phyloP scores from a whole-genome alignment of 1,284 basidiomycete species.

The Ustilago nuda region DNA sequence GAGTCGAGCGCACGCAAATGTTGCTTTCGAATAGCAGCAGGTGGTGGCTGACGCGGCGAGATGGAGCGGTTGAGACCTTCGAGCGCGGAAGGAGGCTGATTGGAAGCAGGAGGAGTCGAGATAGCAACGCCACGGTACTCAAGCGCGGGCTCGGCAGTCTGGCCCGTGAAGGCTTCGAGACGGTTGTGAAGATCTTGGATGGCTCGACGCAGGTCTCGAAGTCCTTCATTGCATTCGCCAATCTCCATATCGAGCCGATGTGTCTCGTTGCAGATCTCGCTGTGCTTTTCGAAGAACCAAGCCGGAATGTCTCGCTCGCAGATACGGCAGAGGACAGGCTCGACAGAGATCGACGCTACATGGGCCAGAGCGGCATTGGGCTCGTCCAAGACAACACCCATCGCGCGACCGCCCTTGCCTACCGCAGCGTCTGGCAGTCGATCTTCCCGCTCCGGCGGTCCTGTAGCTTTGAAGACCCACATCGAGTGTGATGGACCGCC shows the following conservation, averaged over 20 bases:
- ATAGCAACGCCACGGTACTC: conserved; percentile 87
- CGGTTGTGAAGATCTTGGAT: conserved; percentile 67
- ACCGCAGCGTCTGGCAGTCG: conserved; percentile 41
- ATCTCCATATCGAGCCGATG: conserved; percentile 97
- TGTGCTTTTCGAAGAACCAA: conserved; percentile 99
- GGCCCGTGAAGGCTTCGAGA: conserved; percentile 47
- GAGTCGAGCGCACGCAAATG: conserved; percentile 81
- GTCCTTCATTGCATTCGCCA: conserved; percentile 89
- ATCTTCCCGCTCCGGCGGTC: conserved; percentile 59
- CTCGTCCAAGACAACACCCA: conserved; percentile 40
- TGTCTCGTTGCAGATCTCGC: conserved; percentile 97
- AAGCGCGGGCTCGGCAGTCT: conserved; percentile 68
- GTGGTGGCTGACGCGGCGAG: conserved; percentile 50
- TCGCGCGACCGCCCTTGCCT: conserved; percentile 37
- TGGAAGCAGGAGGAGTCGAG: conserved; percentile 59
- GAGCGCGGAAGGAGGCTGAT: conserved; percentile 68
- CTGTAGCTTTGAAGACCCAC: conserved; percentile 95
- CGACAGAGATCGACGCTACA: conserved; percentile 70
- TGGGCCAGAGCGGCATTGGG: conserved; percentile 43
- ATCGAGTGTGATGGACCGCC: conserved; percentile 92
- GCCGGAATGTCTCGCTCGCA: conserved; percentile 96
- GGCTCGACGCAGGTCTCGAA: conserved; percentile 84
- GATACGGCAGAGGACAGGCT: conserved; percentile 95
- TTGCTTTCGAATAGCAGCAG: conserved; percentile 57
- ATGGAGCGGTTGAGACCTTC: conserved; percentile 62